Percentiles rank a stretch among this genome's conserved stretches.
Evolutionary conservation across 345 rosid genomes (phyloP).

Genomic region (Acer yangbiense): DNA sequence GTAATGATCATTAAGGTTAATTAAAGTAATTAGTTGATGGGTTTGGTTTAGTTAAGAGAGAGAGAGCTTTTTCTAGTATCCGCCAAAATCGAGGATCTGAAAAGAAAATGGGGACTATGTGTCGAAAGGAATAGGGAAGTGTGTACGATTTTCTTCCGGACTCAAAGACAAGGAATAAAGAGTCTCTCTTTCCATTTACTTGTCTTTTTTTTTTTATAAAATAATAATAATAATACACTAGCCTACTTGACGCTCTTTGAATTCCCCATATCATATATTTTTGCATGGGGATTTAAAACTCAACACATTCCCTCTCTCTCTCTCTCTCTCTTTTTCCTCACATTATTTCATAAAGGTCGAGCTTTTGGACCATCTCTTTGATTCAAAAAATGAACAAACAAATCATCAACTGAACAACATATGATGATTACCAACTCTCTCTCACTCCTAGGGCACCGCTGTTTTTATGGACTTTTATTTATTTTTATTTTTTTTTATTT

Average conservation of each 20-base stretch:
- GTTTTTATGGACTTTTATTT: not conserved
- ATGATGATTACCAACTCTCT: constrained; percentile 24
- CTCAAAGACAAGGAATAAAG: constrained; percentile 52
- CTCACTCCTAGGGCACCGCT: constrained; percentile 12
- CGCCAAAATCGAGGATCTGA: constrained; percentile 38
- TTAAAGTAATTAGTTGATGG: not conserved
- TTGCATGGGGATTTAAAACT: constrained; percentile 47
- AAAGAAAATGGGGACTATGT: constrained; percentile 40
- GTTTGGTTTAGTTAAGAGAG: constrained; percentile 24
- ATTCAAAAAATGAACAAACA: constrained; percentile 20
- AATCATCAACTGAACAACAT: constrained; percentile 9
- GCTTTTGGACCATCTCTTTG: constrained; percentile 33
- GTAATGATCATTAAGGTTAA: not conserved
- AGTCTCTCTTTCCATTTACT: constrained; percentile 21
- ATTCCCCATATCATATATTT: not conserved
- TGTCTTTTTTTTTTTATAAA: not conserved
- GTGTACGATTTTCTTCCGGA: constrained; percentile 54
- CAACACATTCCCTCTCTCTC: constrained; percentile 23
- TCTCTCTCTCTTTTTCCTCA: constrained; percentile 26
- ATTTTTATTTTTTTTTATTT: too few species aligned
- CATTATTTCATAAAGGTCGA: constrained; percentile 49
- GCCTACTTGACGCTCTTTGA: constrained; percentile 20
- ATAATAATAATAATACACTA: not conserved
- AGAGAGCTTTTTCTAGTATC: constrained; percentile 19
- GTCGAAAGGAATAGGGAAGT: constrained; percentile 55